Evolutionary conservation across 2,329 filamentous ascomycete species (phyloP).

Genomic region (Trichoderma sp.): DNA sequence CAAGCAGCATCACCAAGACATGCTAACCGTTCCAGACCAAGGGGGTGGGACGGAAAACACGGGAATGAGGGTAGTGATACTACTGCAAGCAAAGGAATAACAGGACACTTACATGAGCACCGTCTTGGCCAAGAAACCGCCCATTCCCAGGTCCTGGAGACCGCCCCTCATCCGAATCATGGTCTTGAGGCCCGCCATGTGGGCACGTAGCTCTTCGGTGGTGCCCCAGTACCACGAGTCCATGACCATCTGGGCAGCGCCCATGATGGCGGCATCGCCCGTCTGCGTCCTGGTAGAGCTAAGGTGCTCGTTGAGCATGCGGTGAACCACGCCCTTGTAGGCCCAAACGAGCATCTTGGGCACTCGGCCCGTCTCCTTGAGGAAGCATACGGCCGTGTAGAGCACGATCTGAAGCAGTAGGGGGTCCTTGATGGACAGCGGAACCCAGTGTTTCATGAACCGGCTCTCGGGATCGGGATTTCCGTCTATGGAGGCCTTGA

Average conservation of each 20-base stretch:
- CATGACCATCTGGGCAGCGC: constrained; percentile 52
- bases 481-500: constrained; percentile 55
- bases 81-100: not conserved
- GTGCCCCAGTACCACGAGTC: constrained; percentile 60
- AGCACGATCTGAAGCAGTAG: constrained; percentile 53
- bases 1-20: constrained; percentile 1
- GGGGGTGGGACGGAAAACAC: not conserved
- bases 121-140: constrained; percentile 52
- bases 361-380: constrained; percentile 53
- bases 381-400: constrained; percentile 55
- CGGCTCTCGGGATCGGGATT: constrained; percentile 48
- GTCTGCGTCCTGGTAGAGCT: constrained; percentile 41
- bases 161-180: constrained; percentile 54
- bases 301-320: constrained; percentile 53
- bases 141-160: constrained; percentile 49
- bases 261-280: constrained; percentile 51
- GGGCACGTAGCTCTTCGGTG: constrained; percentile 48
- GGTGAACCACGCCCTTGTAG: constrained; percentile 49
- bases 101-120: constrained; percentile 48
- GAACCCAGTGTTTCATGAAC: constrained; percentile 53
- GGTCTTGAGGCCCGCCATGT: constrained; percentile 50
- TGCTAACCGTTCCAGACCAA: not conserved
- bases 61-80: constrained; percentile 1
- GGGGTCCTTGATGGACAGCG: constrained; percentile 53
- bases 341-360: constrained; percentile 48